phyloP scores from a whole-genome alignment of 345 rosid species.

The Adansonia digitata region DNA sequence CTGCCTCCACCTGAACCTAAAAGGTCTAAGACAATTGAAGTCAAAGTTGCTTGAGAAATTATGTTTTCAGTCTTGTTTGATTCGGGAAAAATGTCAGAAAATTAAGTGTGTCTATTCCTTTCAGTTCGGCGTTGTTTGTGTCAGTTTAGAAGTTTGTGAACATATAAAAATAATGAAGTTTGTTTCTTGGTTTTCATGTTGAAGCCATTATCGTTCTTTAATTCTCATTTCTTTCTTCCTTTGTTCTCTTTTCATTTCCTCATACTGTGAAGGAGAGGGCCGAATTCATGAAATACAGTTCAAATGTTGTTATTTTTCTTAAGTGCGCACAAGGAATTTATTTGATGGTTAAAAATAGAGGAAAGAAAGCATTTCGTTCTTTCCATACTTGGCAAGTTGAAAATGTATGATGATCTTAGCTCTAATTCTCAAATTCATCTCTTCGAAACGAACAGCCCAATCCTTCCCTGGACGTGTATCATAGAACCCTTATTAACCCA shows the following conservation, averaged over 20 bases:
- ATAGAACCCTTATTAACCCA: background rate
- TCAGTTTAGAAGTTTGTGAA: background rate
- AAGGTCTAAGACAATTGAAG: conserved; percentile 64
- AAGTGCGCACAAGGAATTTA: no score
- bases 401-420: no score
- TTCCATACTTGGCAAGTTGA: no score
- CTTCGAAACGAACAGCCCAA: background rate
- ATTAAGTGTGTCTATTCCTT: background rate
- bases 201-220: background rate
- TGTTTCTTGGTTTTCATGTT: background rate
- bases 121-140: background rate
- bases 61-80: background rate
- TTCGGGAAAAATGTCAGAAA: background rate
- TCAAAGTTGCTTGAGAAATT: conserved; percentile 49
- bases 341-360: no score
- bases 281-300: no score
- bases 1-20: conserved; percentile 83
- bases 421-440: no score
- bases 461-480: background rate
- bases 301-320: no score
- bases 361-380: no score
- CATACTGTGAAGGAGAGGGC: no score
- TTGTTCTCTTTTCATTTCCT: no score
- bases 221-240: background rate
- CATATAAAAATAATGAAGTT: background rate